Conservation (phyloP, 208 protist species). For the Borovskyia barvae region DNA sequence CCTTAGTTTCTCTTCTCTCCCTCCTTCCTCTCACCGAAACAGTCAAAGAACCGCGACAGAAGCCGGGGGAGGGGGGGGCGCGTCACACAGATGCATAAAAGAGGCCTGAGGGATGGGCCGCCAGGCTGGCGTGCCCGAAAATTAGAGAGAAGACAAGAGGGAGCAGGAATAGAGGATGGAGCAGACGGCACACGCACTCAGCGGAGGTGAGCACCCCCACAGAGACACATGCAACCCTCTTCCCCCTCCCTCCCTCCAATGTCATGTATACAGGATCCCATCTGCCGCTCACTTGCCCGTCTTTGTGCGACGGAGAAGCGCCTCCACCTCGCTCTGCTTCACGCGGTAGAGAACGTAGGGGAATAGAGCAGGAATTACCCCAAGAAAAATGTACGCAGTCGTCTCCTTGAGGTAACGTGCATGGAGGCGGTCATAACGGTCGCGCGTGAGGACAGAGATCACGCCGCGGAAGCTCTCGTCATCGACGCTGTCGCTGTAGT, state of each 20-base stretch:
- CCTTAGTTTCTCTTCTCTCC: background rate
- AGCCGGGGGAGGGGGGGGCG: no score
- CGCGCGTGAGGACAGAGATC: conserved; percentile 79
- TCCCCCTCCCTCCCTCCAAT: no score
- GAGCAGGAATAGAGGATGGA: no score
- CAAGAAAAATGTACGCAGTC: conserved; percentile 78
- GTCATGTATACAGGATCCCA: no score
- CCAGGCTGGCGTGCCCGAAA: no score
- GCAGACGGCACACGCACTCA: no score
- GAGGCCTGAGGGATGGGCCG: no score
- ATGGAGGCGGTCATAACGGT: conserved; percentile 80
- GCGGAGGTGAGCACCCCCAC: no score
- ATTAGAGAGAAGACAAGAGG: no score
- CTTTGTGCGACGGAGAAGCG: conserved; percentile 71
- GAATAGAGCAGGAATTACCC: conserved; percentile 70
- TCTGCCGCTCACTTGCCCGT: conserved; percentile 25
- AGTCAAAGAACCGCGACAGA: no score
- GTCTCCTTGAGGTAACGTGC: conserved; percentile 73
- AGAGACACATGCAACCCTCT: no score
- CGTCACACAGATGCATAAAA: no score
- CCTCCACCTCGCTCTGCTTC: conserved; percentile 70
- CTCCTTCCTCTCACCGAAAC: background rate
- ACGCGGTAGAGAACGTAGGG: conserved; percentile 75
- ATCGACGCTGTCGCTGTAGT: conserved; percentile 63
- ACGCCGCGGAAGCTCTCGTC: conserved; percentile 82